Percentiles rank a stretch among this genome's conserved stretches.
Evolutionary conservation across 164 flowering plant genomes (phyloP).

Genomic region (Euptelea pleiosperma): DNA sequence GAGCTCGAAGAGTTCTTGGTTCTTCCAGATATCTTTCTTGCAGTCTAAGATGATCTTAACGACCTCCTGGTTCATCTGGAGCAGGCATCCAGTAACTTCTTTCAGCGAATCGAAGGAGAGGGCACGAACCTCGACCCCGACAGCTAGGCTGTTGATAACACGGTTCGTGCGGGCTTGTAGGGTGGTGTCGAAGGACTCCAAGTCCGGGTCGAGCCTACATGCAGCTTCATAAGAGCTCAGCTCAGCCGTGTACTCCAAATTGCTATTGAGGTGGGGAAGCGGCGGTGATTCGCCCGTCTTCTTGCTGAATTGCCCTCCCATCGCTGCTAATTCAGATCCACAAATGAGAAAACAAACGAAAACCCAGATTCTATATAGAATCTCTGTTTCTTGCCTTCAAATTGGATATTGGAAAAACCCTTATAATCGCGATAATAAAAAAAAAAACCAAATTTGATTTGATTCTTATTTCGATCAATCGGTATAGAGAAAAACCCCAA

Average conservation of each 20-base stretch:
- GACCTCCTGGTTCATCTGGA: conserved; percentile 79
- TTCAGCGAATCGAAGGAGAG: conserved; percentile 62
- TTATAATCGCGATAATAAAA: background rate
- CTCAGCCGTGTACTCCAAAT: conserved; percentile 33
- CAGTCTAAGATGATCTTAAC: conserved; percentile 54
- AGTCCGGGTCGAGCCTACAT: conserved; percentile 53
- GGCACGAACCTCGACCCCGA: conserved; percentile 48
- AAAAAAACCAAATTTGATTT: background rate
- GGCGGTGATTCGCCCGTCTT: conserved; percentile 22
- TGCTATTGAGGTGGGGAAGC: conserved; percentile 8
- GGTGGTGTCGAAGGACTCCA: conserved; percentile 49
- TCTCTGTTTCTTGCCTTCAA: background rate
- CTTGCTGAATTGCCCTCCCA: conserved; percentile 31
- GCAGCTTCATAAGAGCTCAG: conserved; percentile 62
- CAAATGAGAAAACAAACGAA: background rate
- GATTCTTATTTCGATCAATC: background rate
- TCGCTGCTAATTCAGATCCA: conserved; percentile 6
- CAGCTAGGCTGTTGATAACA: conserved; percentile 52
- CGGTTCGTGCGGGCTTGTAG: conserved; percentile 51
- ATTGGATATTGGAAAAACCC: background rate
- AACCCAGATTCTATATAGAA: background rate
- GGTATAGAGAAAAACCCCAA: background rate
- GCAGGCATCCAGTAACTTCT: conserved; percentile 57
- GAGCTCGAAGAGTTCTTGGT: conserved; percentile 46
- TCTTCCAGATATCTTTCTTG: conserved; percentile 72